A percentile compares a stretch with the other conserved stretches of the same genome.
Conservation (phyloP, 129 eudicot species). For the Oenanthe sinensis region DNA sequence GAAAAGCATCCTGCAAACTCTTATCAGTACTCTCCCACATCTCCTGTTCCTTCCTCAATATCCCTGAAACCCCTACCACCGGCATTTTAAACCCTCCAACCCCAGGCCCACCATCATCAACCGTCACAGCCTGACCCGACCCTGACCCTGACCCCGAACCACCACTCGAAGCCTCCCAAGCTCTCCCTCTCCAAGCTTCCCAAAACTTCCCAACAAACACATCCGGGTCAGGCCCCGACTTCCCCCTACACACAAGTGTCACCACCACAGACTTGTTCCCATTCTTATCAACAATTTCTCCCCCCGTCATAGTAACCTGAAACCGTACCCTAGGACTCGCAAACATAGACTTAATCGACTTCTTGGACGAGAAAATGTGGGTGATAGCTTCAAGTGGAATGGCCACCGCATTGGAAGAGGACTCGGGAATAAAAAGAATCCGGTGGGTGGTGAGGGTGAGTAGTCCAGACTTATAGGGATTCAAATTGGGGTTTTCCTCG, state of each 20-base stretch:
- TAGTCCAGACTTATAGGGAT: conserved; percentile 47
- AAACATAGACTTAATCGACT: conserved; percentile 69
- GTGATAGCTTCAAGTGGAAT: conserved; percentile 55
- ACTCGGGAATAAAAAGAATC: conserved; percentile 54
- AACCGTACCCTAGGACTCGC: conserved; percentile 76
- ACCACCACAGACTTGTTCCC: conserved; percentile 32
- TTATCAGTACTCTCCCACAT: conserved; percentile 99
- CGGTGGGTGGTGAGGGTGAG: conserved; percentile 80
- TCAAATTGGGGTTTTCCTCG: conserved; percentile 48
- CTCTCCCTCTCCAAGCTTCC: conserved; percentile 79
- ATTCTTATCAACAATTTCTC: conserved; percentile 27
- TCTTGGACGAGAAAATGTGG: conserved; percentile 57
- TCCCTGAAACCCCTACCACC: conserved; percentile 88
- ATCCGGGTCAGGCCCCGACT: conserved; percentile 49
- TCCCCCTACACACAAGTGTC: conserved; percentile 64
- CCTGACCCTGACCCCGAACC: conserved; percentile 20
- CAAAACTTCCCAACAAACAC: conserved; percentile 56
- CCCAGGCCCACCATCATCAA: conserved; percentile 20
- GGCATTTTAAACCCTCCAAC: conserved; percentile 49
- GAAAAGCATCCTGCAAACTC: conserved; percentile 98
- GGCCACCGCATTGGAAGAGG: conserved; percentile 19
- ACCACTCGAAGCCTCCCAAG: conserved; percentile 43
- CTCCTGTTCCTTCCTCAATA: conserved; percentile 90
- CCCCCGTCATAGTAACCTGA: conserved; percentile 37
- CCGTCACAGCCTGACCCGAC: conserved; percentile 14